Evolutionary conservation across 2,329 filamentous ascomycete genomes (phyloP), one percentile per base, ranked within the genome.

Genomic region (Trichoderma gracile): DNA sequence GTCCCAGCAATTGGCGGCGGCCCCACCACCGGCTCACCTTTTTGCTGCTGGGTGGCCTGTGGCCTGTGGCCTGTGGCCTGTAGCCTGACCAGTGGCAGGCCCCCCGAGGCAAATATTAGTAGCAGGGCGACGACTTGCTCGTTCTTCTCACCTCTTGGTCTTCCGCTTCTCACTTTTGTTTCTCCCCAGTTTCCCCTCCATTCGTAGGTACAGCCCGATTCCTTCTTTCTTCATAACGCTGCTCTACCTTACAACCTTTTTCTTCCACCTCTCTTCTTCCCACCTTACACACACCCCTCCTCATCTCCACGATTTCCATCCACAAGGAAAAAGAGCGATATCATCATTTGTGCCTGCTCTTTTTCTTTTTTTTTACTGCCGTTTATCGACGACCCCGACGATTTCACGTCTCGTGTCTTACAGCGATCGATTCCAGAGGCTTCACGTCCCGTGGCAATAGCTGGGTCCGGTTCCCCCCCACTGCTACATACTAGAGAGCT

Each of bases 1-100:
- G 68, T 74, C 72, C 72, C 65, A 73, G 58, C 49, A 62, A 38
- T 19, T 46, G 33, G 10, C 21, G 43, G 15, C 58, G 42, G 58
- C 58, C 58, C 58, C 58, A 61, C 58, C 25, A 27, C 58, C n/a
- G 58, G 55, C 56, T 59, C 56, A 59, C 56, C 45, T 59, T 52
- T 52, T 17, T 30, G 47, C 25, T 40, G 46, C 53, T 15, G n/a
- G n/a, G n/a, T n/a, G n/a, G n/a, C n/a, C n/a, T n/a, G 33, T 53
- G 23, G 43, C 58, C 47, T 59, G 62, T 50, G 43, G n/a, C 17
- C 52, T 30, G 50, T 25, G 25, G 25, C 10, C 10, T 38, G 33
- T 38, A 38, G 12, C 33, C 33, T 38, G 33, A 38, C 33, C 33
- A 38, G 10, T 38, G 9, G 10, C 33, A 14, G 33, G 30, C n/a